phyloP scores from a whole-genome alignment of 768 basidiomycete species.

The Pholiota molesta region DNA sequence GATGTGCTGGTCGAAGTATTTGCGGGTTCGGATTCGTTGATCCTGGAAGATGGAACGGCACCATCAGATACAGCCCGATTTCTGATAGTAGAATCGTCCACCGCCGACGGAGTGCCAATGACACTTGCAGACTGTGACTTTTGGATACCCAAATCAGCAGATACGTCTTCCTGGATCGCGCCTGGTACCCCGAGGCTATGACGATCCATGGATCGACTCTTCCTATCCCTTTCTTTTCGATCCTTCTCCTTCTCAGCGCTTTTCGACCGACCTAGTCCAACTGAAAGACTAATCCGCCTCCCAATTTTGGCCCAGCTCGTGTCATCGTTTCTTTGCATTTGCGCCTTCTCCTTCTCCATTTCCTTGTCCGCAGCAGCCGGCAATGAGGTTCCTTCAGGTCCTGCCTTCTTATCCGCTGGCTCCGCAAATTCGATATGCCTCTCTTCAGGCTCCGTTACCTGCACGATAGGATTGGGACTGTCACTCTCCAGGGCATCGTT shows the following conservation, averaged over 20 bases:
- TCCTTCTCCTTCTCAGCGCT: slow-evolving; percentile 39
- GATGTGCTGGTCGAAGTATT: background rate
- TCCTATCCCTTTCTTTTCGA: slow-evolving; percentile 34
- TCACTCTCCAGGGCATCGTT: slow-evolving; percentile 29
- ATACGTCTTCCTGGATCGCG: slow-evolving; percentile 20
- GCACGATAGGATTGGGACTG: slow-evolving; percentile 20
- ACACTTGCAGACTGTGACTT: slow-evolving; percentile 17
- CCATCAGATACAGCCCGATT: slow-evolving; percentile 1
- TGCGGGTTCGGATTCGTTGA: background rate
- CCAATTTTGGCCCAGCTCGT: slow-evolving; percentile 65
- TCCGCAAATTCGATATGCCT: slow-evolving; percentile 41
- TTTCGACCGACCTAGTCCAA: slow-evolving; percentile 44
- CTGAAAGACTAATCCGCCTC: slow-evolving; percentile 61
- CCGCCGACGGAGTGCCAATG: background rate
- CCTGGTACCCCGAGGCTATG: slow-evolving; percentile 18
- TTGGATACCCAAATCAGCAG: slow-evolving; percentile 16
- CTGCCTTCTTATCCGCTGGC: slow-evolving; percentile 14
- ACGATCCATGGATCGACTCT: slow-evolving; percentile 36
- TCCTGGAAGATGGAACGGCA: background rate
- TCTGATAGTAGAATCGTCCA: slow-evolving; percentile 1
- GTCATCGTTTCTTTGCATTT: slow-evolving; percentile 5
- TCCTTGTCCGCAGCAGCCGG: slow-evolving; percentile 1
- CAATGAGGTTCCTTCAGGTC: slow-evolving; percentile 6
- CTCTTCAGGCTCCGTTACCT: slow-evolving; percentile 33
- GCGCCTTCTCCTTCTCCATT: slow-evolving; percentile 37